phyloP scores from a whole-genome alignment of 1,139 yeast genomes.

The Lodderomyces parapsilosis region DNA sequence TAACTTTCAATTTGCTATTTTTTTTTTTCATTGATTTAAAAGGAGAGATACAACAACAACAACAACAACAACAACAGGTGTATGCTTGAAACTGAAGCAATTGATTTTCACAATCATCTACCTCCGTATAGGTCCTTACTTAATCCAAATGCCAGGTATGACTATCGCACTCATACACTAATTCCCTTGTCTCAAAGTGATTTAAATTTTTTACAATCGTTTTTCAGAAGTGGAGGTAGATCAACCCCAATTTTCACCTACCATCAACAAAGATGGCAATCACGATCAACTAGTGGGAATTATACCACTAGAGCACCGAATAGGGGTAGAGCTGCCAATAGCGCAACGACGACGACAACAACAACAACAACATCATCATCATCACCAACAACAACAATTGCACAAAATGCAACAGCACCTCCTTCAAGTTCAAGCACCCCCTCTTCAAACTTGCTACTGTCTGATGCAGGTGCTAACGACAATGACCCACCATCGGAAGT shows the following conservation, averaged over 20 bases:
- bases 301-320: background rate
- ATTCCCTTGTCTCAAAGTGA: constrained; percentile 41
- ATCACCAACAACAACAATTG: no score
- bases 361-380: background rate
- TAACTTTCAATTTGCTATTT: background rate
- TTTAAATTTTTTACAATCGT: constrained; percentile 14
- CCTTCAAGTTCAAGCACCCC: background rate
- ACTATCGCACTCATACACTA: constrained; percentile 40
- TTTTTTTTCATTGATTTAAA: background rate
- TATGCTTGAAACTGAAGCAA: constrained; percentile 7
- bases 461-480: background rate
- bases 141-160: constrained; percentile 43
- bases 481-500: background rate
- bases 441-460: background rate
- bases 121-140: constrained; percentile 48
- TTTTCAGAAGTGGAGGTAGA: constrained; percentile 10
- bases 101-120: constrained; percentile 35
- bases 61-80: no score
- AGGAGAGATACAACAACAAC: background rate
- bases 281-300: background rate
- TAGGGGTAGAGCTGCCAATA: background rate
- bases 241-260: background rate
- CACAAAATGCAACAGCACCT: background rate
- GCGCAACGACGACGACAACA: no score
- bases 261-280: background rate